Conservation (phyloP, 192 early-diverging fungal species). For the Tieghemiomyces parasiticus region DNA sequence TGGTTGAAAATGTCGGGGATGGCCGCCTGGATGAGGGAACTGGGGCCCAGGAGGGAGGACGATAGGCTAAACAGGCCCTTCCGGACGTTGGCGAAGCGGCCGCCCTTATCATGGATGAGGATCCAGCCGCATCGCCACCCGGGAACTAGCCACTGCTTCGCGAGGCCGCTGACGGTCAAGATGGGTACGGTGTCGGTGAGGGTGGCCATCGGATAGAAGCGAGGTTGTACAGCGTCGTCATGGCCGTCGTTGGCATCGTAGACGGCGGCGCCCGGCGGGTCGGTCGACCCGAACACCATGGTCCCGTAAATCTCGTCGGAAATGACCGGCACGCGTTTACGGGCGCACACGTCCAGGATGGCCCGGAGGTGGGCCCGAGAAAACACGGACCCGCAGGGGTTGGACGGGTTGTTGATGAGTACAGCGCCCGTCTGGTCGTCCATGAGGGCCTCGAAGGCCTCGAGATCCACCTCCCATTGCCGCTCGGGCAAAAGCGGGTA, state of each 20-base stretch:
- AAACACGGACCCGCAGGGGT: slow-evolving; percentile 84
- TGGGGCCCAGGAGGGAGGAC: slow-evolving; percentile 65
- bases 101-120: slow-evolving; percentile 50
- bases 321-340: slow-evolving; percentile 65
- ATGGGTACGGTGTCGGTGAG: slow-evolving; percentile 79
- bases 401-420: slow-evolving; percentile 82
- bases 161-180: slow-evolving; percentile 65
- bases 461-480: slow-evolving; percentile 76
- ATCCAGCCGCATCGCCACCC: slow-evolving; percentile 87
- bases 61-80: slow-evolving; percentile 55
- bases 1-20: slow-evolving; percentile 64
- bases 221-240: no score
- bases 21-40: slow-evolving; percentile 61
- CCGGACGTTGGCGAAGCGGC: slow-evolving; percentile 34
- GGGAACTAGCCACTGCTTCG: slow-evolving; percentile 80
- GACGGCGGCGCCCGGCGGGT: slow-evolving; percentile 15
- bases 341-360: slow-evolving; percentile 55
- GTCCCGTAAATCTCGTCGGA: slow-evolving; percentile 86
- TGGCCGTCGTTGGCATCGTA: no score
- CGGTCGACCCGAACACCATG: slow-evolving; percentile 46
- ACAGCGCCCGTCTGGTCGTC: slow-evolving; percentile 70
- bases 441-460: slow-evolving; percentile 62
- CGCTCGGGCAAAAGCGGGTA: slow-evolving; percentile 64
- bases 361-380: slow-evolving; percentile 50
- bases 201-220: no score